Base-by-base conservation (phyloP, 805 yeast genomes). In the Ogataea dorogensis region DNA sequence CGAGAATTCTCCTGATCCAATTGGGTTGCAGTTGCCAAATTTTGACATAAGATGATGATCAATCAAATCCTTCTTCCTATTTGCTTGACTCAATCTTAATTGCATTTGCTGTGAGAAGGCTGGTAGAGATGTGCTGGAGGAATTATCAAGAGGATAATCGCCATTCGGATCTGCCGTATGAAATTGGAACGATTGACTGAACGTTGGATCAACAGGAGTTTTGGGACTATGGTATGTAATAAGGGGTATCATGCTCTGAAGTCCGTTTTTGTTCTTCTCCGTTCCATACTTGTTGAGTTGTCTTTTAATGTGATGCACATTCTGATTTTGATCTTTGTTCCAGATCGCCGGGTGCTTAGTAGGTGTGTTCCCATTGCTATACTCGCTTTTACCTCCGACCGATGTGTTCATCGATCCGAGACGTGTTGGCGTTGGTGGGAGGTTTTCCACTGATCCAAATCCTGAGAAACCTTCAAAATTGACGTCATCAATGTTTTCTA, bases 1-100 rank as follows among this genome's bases (percentile, higher is more conserved):
- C 2, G 96, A 87, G 53, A 93, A 93, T 59, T 87, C 95, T 16
- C 98, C 98, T 22, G 74, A 67, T 2, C 96, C 96, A 15, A 91
- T 65, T 28, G 80, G 63, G 28, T 71, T 70, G 28, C 91, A 89
- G 44, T 81, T 79, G 15, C 81, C 81, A 58, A 75, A 75, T 47
- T 68, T 69, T 9, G 73, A 67, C 24, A 64, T 54, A 17, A 75
- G 53, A 53, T 74, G 77, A 21, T 63, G 63, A 50, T 69, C 75
- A 12, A 56, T 45, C 11, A 42, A 38, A 8, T 46, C 43, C 13
- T 43, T 44, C 22, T 47, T 36, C 29, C 38, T 42, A 12, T 38
- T 15, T 7, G 44, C 8, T 21, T 31, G 22, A 17, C 13, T 7
- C 9, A 30, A 14, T 7, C 12, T 4, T 11, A 19, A 16, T 14